Evolutionary conservation across 805 yeast genomes (phyloP).

Genomic region (Starmerella geochares): DNA sequence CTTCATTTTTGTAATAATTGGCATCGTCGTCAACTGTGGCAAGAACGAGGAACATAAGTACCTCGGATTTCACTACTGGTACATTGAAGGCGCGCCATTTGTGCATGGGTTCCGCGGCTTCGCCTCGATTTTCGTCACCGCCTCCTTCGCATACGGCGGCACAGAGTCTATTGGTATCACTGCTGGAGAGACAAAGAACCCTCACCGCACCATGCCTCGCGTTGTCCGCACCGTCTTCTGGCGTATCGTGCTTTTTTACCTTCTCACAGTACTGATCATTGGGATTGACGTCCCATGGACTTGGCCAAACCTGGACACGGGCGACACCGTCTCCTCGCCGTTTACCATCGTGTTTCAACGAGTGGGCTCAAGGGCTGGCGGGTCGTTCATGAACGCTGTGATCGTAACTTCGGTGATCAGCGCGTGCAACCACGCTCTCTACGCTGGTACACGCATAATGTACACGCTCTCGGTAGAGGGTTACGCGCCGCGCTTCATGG

Average conservation of each 20-base stretch:
- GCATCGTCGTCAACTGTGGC: constrained; percentile 50
- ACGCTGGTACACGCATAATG: constrained; percentile 53
- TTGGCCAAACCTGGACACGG: constrained; percentile 37
- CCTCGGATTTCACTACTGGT: constrained; percentile 50
- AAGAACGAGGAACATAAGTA: constrained; percentile 31
- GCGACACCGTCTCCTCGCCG: constrained; percentile 40
- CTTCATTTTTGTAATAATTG: constrained; percentile 49
- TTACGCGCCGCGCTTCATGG: constrained; percentile 45
- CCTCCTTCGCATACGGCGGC: constrained; percentile 50
- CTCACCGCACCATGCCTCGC: constrained; percentile 46
- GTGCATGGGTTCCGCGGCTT: constrained; percentile 34
- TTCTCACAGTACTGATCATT: constrained; percentile 45
- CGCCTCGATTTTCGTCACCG: constrained; percentile 48
- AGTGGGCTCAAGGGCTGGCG: constrained; percentile 38
- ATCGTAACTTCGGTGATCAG: constrained; percentile 42
- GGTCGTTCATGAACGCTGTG: constrained; percentile 49
- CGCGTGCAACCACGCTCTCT: constrained; percentile 57
- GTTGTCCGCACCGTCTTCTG: constrained; percentile 49
- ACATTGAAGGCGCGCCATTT: constrained; percentile 38
- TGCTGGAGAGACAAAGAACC: constrained; percentile 54
- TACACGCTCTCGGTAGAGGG: constrained; percentile 52
- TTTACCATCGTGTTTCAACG: constrained; percentile 37
- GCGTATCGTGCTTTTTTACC: constrained; percentile 45
- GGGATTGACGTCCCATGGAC: constrained; percentile 53
- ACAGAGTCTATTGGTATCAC: constrained; percentile 49